A percentile compares a stretch with the other conserved stretches of the same genome.
Evolutionary conservation across 257 asterid genomes (phyloP).

Genomic region (Solanum commersonii): DNA sequence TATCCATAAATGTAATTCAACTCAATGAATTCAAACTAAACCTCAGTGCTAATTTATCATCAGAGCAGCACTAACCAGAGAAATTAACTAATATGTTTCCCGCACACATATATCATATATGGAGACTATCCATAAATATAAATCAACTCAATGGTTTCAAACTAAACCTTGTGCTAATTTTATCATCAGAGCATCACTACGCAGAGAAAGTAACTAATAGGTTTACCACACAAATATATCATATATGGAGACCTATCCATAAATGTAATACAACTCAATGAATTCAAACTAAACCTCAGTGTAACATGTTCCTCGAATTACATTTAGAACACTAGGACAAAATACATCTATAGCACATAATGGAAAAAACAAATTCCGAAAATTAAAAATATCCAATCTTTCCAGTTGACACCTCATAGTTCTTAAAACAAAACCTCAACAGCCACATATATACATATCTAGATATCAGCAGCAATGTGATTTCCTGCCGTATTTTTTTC

Average conservation of each 20-base stretch:
- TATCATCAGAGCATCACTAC: neutral
- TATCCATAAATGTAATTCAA: neutral
- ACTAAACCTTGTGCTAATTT: too few species aligned
- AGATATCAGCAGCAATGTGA: neutral
- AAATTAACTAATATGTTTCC: too few species aligned
- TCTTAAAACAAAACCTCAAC: neutral
- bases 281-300: neutral
- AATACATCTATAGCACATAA: neutral
- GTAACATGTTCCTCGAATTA: neutral
- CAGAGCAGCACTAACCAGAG: too few species aligned
- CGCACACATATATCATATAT: too few species aligned
- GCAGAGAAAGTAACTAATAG: neutral
- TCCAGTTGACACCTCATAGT: neutral
- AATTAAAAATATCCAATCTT: neutral
- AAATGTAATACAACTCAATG: neutral
- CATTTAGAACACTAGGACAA: neutral
- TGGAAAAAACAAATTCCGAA: neutral
- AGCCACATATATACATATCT: neutral
- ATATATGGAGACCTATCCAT: neutral
- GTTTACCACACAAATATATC: neutral
- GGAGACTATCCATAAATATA: neutral
- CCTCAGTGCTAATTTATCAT: too few species aligned
- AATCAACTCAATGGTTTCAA: neutral
- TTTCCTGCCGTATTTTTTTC: neutral
- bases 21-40: neutral